Evolutionary conservation across 192 early-diverging fungal species (phyloP), one percentile per base, ranked within the genome.

Genomic region (Entomortierella chlamydospora): DNA sequence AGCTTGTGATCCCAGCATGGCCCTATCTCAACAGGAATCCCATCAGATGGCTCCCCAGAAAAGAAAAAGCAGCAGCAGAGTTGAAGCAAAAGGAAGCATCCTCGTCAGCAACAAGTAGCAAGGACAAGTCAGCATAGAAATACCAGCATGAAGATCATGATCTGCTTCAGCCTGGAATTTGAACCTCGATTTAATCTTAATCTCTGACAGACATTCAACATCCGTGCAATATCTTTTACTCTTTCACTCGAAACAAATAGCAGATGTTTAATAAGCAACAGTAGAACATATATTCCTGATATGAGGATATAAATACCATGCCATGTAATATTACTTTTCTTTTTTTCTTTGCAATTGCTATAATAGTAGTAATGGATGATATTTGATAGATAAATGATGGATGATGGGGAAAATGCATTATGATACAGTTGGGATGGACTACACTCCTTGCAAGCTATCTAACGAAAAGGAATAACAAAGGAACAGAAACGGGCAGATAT

Each of bases 1-100:
- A 79, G 76, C 62, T 70, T 37, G 68, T 79, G 10, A 57, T 79
- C 22, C 76, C 76, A 22, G 76, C 76, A 17, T 79, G 76, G 76
- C 68, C 76, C 33, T 79, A 70, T 50, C 63, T 79, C 26, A 79
- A 56, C 15, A 64, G 41, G 42, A 65, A 70, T 49, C 63, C 76
- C 23, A 51, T 70, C 56, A 51, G 65, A 22, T 79, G 76, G 76
- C 68, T 79, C 15, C 76, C 76, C 5, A 70, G 76, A 50, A 70
- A 63, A 47, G 76, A 39, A 49, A 70, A 70, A 49, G 39, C 57
- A 1, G 57, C 68, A 2, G 41, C 69, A 26, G 28, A 26, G 42
- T 53, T 34, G 39, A 69, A 74, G 43, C 22, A 58, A 42, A 10
- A 61, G 37, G 64, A 66, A 8, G 43, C 63, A n/a, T 66, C 50